Evolutionary conservation across 768 basidiomycete species (phyloP).

Genomic region (Kwoniella mangroviensis): DNA sequence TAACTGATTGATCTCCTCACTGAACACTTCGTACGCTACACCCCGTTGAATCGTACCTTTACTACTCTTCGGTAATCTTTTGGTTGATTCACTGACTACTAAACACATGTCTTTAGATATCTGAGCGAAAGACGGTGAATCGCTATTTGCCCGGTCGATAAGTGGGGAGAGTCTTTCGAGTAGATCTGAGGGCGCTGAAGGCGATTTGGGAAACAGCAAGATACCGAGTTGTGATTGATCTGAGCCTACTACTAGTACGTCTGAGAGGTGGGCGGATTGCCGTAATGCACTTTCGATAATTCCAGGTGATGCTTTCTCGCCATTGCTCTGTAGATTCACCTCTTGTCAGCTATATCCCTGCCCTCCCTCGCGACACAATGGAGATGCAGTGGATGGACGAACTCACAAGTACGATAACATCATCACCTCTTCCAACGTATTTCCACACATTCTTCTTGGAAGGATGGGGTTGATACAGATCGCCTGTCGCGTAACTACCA

Average conservation of each 20-base stretch:
- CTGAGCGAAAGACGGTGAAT: constrained; percentile 53
- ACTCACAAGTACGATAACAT: constrained; percentile 61
- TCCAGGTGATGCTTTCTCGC: constrained; percentile 66
- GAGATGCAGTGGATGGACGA: no score
- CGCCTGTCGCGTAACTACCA: constrained; percentile 65
- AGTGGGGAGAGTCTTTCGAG: constrained; percentile 14
- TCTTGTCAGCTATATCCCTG: neutral
- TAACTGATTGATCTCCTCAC: constrained; percentile 43
- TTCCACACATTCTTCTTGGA: constrained; percentile 59
- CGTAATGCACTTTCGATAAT: constrained; percentile 64
- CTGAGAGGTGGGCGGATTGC: constrained; percentile 60
- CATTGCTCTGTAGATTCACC: constrained; percentile 50
- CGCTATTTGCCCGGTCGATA: constrained; percentile 37
- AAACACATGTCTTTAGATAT: constrained; percentile 49
- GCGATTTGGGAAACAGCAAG: constrained; percentile 60
- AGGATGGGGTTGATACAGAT: constrained; percentile 63
- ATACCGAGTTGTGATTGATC: constrained; percentile 62
- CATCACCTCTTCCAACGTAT: constrained; percentile 64
- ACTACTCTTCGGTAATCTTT: constrained; percentile 51
- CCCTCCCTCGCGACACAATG: neutral
- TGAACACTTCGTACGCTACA: constrained; percentile 51
- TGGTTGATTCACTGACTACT: constrained; percentile 26
- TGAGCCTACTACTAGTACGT: constrained; percentile 65
- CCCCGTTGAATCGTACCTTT: constrained; percentile 57
- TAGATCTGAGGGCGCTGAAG: neutral